Evolutionary conservation across 106 monocot genomes (phyloP).

Genomic region (Allium sativum): DNA sequence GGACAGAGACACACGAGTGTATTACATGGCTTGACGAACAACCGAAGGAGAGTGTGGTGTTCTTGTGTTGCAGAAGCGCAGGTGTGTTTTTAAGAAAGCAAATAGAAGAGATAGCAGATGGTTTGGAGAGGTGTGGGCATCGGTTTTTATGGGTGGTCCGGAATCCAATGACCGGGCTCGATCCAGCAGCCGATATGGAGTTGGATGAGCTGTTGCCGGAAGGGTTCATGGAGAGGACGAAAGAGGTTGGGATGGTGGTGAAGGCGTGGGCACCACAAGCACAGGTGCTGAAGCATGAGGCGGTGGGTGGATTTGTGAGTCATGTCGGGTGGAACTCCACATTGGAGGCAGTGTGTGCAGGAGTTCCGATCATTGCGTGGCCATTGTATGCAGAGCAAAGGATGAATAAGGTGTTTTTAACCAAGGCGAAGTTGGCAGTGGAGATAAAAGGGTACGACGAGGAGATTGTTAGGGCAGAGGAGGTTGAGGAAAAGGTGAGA

Average conservation of each 20-base stretch:
- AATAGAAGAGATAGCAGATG: slow-evolving; percentile 46
- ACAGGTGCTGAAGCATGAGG: slow-evolving; percentile 20
- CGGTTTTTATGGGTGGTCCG: slow-evolving; percentile 64
- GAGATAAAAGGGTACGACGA: slow-evolving; percentile 30
- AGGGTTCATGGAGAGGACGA: not conserved
- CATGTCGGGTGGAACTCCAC: slow-evolving; percentile 68
- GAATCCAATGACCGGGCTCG: no score
- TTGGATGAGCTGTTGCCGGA: not conserved
- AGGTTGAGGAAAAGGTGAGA: slow-evolving; percentile 42
- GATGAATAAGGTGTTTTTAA: slow-evolving; percentile 47
- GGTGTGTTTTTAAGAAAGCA: slow-evolving; percentile 40
- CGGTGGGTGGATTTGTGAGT: slow-evolving; percentile 60
- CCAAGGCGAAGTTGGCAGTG: slow-evolving; percentile 29
- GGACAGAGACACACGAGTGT: slow-evolving; percentile 16
- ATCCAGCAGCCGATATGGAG: not conserved
- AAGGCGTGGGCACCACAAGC: slow-evolving; percentile 3
- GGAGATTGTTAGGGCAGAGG: slow-evolving; percentile 31
- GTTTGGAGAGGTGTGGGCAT: slow-evolving; percentile 52
- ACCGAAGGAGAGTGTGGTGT: slow-evolving; percentile 43
- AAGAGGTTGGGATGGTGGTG: not conserved
- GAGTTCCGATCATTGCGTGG: slow-evolving; percentile 57
- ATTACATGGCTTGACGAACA: slow-evolving; percentile 50
- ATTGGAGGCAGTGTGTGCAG: slow-evolving; percentile 42
- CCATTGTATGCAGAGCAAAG: slow-evolving; percentile 60
- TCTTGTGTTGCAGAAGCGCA: slow-evolving; percentile 69